Evolutionary conservation across 208 protist species (phyloP), one percentile per base, ranked within the genome.

Genomic region (Herpetomonas muscarum): DNA sequence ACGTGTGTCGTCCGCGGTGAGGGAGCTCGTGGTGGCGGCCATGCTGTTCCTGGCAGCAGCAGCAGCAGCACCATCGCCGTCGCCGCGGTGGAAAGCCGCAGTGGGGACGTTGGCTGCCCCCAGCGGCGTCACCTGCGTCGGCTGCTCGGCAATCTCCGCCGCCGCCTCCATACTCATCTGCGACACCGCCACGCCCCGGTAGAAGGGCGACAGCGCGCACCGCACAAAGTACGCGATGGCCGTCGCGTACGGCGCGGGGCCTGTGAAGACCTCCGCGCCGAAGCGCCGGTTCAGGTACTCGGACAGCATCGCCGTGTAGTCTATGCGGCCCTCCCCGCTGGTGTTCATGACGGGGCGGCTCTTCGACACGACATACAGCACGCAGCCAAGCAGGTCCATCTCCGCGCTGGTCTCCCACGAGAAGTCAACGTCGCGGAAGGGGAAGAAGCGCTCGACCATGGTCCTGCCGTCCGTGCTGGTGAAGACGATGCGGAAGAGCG

Each of bases 381-480:
- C 39, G 47, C 82, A 93, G 12, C 68, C 82, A n/a, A 93, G 66
- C 7, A 93, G 60, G 21, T 93, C 81, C 71, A 90, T 74, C 70
- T 93, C 87, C 0, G 82, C 60, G 34, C 61, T 72, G 26, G 77
- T 76, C 70, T 93, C 86, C 86, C 86, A 93, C 17, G 86, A 87
- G 12, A 74, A 81, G 46, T 55, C 22, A 15, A 64, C 64, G n/a
- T 75, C 68, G 22, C 50, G 30, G 44, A 91, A 85, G 4, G 81
- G 85, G 55, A 92, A 92, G 50, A 57, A 54, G 54, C 69, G 67
- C 26, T 51, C 44, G 50, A 73, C 69, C 15, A 49, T 46, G 1
- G 37, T 28, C 31, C 36, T 7, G 44, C 31, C 30, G 30, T 78
- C 71, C 42, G 61, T 31, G 62, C 68, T 73, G 28, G 60, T 30